Conservation (phyloP, 129 eudicot genomes). For the Logfia minima region DNA sequence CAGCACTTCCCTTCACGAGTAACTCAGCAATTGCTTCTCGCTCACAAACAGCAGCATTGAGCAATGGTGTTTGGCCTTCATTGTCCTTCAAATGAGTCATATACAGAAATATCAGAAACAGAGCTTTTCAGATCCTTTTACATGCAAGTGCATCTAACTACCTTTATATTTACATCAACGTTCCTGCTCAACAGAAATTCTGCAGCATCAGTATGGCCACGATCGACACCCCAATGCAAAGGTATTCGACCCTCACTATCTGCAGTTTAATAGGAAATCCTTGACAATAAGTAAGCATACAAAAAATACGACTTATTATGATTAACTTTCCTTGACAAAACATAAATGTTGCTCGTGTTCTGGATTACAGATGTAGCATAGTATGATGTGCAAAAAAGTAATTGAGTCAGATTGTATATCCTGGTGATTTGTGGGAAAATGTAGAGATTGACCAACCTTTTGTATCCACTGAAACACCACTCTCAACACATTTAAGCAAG, state of each 20-base stretch:
- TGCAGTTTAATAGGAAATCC: constrained; percentile 33
- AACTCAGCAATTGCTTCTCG: constrained; percentile 49
- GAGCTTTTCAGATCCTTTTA: background rate
- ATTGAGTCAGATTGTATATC: background rate
- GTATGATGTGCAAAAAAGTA: background rate
- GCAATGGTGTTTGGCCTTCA: constrained; percentile 76
- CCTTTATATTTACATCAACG: constrained; percentile 80
- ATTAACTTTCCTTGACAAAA: background rate
- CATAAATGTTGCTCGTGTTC: background rate
- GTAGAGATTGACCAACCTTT: constrained; percentile 47
- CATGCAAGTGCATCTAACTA: constrained; percentile 18
- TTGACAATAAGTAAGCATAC: background rate
- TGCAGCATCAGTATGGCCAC: constrained; percentile 59
- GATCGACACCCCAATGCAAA: constrained; percentile 87
- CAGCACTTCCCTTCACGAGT: constrained; percentile 27
- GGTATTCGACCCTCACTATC: constrained; percentile 87
- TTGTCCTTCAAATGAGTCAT: constrained; percentile 44
- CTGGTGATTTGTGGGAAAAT: background rate
- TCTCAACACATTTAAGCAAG: constrained; percentile 57
- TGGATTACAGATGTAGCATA: no score
- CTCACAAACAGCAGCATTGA: constrained; percentile 71
- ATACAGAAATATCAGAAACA: constrained; percentile 11
- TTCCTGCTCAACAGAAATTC: constrained; percentile 50
- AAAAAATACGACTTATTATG: background rate
- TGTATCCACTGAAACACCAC: constrained; percentile 53